Percentiles rank a stretch among this genome's conserved stretches.
These are phyloP conservation scores for Solanum hybrid DNA, from an alignment of 305 asterid genomes.

Conservation along the genomic window DNA sequence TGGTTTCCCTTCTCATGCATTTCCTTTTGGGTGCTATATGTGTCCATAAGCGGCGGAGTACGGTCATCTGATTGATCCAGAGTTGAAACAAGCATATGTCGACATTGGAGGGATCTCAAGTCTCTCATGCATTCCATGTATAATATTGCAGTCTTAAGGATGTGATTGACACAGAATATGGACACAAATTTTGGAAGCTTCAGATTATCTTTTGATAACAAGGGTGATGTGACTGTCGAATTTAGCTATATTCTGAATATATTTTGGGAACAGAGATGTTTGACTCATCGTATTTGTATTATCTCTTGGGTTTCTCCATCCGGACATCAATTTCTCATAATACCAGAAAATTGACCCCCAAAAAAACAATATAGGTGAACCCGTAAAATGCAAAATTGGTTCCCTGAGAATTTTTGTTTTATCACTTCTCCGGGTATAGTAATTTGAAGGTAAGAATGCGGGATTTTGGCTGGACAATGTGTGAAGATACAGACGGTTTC, in stretches of 20 bases:
- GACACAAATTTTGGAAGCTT: not conserved
- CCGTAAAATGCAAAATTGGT: not conserved
- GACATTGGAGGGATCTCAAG: not conserved
- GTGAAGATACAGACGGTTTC: not conserved
- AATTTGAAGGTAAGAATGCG: not conserved
- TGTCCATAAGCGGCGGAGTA: not conserved
- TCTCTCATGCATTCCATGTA: not conserved
- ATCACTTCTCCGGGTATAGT: not conserved
- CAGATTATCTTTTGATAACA: not conserved
- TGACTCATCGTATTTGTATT: not conserved
- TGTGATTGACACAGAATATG: not conserved
- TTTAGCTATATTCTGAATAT: not conserved
- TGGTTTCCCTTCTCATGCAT: not conserved
- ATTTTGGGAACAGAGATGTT: not conserved
- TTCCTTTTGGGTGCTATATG: not conserved
- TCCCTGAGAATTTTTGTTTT: not conserved
- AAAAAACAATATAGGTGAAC: not conserved
- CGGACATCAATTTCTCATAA: not conserved
- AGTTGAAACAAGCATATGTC: not conserved
- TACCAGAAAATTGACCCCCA: not conserved
- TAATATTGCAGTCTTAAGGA: not conserved
- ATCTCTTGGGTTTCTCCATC: not conserved
- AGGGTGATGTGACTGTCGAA: not conserved
- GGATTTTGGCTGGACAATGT: not conserved
- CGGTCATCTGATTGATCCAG: not conserved